These are phyloP conservation scores for Phytophthora citricola DNA, from an alignment of 352 stramenopile species.

Conservation along the genomic window DNA sequence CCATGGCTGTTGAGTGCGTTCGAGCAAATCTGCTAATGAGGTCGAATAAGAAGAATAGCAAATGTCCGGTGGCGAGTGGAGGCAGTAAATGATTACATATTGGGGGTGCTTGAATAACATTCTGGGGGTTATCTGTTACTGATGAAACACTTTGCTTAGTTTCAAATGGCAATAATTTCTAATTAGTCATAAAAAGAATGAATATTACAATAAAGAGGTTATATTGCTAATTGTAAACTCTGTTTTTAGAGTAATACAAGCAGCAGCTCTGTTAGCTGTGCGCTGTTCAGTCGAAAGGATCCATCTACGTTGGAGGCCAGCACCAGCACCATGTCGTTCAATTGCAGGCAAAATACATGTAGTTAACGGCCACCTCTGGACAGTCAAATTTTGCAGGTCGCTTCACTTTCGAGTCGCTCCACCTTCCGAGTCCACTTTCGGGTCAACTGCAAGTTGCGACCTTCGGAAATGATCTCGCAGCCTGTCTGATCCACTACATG, in stretches of 20 bases:
- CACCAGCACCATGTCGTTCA: background rate
- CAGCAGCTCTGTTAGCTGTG: background rate
- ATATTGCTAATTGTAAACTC: too few relatives aligned
- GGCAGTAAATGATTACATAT: too few relatives aligned
- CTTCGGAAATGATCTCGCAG: background rate
- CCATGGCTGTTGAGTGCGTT: slow-evolving; percentile 34
- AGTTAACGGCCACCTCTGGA: background rate
- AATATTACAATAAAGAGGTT: background rate
- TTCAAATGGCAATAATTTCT: background rate
- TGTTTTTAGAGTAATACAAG: too few relatives aligned
- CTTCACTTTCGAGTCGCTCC: too few relatives aligned
- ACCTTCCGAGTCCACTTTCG: too few relatives aligned
- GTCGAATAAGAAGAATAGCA: slow-evolving; percentile 16
- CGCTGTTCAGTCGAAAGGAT: background rate
- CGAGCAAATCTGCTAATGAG: slow-evolving; percentile 22
- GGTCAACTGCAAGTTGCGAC: too few relatives aligned
- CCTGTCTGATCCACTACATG: background rate
- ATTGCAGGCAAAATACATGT: background rate
- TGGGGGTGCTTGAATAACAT: background rate
- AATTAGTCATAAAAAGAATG: background rate
- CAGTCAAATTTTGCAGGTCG: background rate
- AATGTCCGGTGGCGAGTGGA: slow-evolving; percentile 11
- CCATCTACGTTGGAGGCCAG: background rate
- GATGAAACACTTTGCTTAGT: too few relatives aligned
- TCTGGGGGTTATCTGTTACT: background rate